A percentile compares a stretch with the other conserved stretches of the same genome.
phyloP scores from a whole-genome alignment of 2,329 filamentous ascomycete species.

The Domatiomyces globalis region DNA sequence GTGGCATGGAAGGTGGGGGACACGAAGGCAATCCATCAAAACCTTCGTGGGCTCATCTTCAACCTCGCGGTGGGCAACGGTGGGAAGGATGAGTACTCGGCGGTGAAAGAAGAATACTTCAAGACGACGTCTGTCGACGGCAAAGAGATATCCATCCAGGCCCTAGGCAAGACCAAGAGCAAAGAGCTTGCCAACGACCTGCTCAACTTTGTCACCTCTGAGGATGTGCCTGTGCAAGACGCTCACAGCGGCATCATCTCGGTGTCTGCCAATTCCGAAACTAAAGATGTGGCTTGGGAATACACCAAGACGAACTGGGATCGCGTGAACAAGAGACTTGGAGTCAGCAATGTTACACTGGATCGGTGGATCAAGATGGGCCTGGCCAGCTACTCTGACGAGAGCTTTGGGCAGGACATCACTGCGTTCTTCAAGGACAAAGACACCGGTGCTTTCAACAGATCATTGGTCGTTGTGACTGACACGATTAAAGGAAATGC shows the following conservation, averaged over 20 bases:
- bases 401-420: slow-evolving; percentile 59
- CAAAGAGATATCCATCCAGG: slow-evolving; percentile 68
- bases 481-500: slow-evolving; percentile 77
- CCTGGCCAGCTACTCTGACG: slow-evolving; percentile 64
- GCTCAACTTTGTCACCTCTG: slow-evolving; percentile 64
- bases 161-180: slow-evolving; percentile 61
- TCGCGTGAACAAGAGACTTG: slow-evolving; percentile 52
- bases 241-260: slow-evolving; percentile 67
- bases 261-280: slow-evolving; percentile 58
- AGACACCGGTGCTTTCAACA: slow-evolving; percentile 64
- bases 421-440: slow-evolving; percentile 70
- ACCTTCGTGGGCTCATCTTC: slow-evolving; percentile 67
- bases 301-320: slow-evolving; percentile 78
- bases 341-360: slow-evolving; percentile 68
- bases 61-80: slow-evolving; percentile 63
- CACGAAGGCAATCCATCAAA: slow-evolving; percentile 60
- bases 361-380: slow-evolving; percentile 75
- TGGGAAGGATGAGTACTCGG: slow-evolving; percentile 52
- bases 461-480: slow-evolving; percentile 69
- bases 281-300: slow-evolving; percentile 64
- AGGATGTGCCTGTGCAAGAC: slow-evolving; percentile 72
- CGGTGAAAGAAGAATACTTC: slow-evolving; percentile 73
- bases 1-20: slow-evolving; percentile 60
- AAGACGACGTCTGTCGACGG: slow-evolving; percentile 76
- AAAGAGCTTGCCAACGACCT: slow-evolving; percentile 52